phyloP scores from a whole-genome alignment of 805 yeast genomes.

The Candida sonorensis region DNA sequence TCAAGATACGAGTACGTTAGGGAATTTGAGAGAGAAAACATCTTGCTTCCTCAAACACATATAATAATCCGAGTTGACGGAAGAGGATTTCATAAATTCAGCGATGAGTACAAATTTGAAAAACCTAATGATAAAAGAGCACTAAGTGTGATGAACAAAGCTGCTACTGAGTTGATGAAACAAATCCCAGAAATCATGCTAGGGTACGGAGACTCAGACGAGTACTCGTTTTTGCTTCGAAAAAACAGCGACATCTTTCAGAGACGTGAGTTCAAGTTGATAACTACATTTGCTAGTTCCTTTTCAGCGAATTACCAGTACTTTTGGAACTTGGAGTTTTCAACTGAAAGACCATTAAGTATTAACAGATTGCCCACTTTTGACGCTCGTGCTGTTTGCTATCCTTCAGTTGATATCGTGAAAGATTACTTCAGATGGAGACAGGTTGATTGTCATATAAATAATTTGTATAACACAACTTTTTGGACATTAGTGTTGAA shows the following conservation, averaged over 20 bases:
- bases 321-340: slow-evolving; percentile 59
- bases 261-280: slow-evolving; percentile 74
- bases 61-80: slow-evolving; percentile 89
- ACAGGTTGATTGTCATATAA: slow-evolving; percentile 94
- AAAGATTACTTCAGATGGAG: slow-evolving; percentile 91
- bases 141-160: slow-evolving; percentile 68
- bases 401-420: slow-evolving; percentile 56
- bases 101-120: slow-evolving; percentile 61
- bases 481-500: slow-evolving; percentile 79
- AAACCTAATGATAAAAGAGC: slow-evolving; percentile 89
- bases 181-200: slow-evolving; percentile 64
- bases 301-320: slow-evolving; percentile 71
- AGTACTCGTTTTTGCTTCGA: slow-evolving; percentile 74
- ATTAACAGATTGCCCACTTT: slow-evolving; percentile 67
- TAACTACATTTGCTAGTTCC: slow-evolving; percentile 73
- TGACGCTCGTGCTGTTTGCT: slow-evolving; percentile 84
- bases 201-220: slow-evolving; percentile 96
- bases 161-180: slow-evolving; percentile 62
- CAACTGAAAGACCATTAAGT: slow-evolving; percentile 33
- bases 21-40: slow-evolving; percentile 67
- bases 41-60: slow-evolving; percentile 70
- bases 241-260: slow-evolving; percentile 66
- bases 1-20: slow-evolving; percentile 85
- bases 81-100: slow-evolving; percentile 84
- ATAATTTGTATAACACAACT: slow-evolving; percentile 86